These are phyloP conservation scores for Ricinus communis DNA, from an alignment of 345 rosid species.

Conservation along the genomic window DNA sequence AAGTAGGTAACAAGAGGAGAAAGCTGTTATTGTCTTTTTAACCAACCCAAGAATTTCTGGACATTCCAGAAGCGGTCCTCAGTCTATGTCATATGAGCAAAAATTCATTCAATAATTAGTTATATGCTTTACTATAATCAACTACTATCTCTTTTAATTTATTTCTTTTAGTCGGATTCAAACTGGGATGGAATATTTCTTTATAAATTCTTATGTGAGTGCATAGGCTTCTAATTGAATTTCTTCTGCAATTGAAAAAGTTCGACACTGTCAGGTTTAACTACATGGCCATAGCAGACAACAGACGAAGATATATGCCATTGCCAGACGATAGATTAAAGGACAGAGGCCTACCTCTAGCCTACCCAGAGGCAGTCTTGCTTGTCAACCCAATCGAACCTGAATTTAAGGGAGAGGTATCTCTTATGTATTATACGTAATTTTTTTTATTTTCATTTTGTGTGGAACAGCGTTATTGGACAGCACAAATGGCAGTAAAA, in stretches of 20 bases:
- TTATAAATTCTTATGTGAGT: too few species aligned
- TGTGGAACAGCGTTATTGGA: too few species aligned
- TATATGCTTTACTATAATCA: neutral
- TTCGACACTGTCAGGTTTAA: constrained; percentile 21
- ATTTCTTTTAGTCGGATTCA: too few species aligned
- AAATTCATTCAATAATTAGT: neutral
- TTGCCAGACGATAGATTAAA: constrained; percentile 22
- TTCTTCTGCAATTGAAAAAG: too few species aligned
- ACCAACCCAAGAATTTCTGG: neutral
- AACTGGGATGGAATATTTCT: too few species aligned
- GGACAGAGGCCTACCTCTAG: constrained; percentile 23
- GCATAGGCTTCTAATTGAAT: too few species aligned
- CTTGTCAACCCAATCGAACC: constrained; percentile 29
- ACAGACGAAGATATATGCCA: constrained; percentile 28
- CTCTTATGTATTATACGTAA: neutral
- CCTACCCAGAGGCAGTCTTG: constrained; percentile 30
- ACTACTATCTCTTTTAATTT: too few species aligned
- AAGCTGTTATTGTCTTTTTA: neutral
- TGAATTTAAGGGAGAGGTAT: constrained; percentile 29
- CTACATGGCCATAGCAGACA: constrained; percentile 28
- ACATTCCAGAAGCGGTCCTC: neutral
- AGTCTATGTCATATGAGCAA: neutral
- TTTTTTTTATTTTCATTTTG: neutral
- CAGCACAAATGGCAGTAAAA: too few species aligned
- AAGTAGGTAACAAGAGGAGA: neutral